These are phyloP conservation scores for Debaryomyces udenii DNA, from an alignment of 1,139 yeast species.

Conservation along the genomic window DNA sequence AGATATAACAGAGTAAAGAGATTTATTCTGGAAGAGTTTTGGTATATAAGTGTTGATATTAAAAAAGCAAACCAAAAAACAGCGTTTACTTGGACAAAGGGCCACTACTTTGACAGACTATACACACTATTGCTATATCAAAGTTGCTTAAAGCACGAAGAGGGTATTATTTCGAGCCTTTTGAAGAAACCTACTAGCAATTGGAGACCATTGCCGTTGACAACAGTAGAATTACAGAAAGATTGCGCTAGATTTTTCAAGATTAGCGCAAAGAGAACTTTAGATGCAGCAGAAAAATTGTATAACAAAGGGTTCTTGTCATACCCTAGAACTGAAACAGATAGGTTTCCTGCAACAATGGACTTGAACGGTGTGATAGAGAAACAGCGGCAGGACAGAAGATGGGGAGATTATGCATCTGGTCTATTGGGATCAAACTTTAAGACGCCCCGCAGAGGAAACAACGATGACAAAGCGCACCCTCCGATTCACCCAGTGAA, in stretches of 20 bases:
- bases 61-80: constrained; percentile 43
- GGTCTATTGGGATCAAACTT: constrained; percentile 39
- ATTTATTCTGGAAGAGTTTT: constrained; percentile 77
- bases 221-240: constrained; percentile 94
- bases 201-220: constrained; percentile 84
- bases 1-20: constrained; percentile 73
- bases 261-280: constrained; percentile 78
- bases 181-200: constrained; percentile 69
- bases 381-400: constrained; percentile 55
- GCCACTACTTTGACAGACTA: constrained; percentile 71
- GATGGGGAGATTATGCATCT: constrained; percentile 54
- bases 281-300: constrained; percentile 83
- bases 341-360: constrained; percentile 75
- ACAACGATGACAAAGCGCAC: constrained; percentile 92
- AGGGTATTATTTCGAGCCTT: constrained; percentile 56
- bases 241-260: constrained; percentile 76
- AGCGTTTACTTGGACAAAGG: constrained; percentile 66
- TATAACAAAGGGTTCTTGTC: constrained; percentile 87
- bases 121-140: constrained; percentile 67
- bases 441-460: constrained; percentile 73
- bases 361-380: constrained; percentile 62
- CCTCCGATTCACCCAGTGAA: constrained; percentile 96
- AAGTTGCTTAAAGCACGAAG: constrained; percentile 51
- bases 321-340: constrained; percentile 98
- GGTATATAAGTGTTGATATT: constrained; percentile 66